Conservation (phyloP, 257 asterid species). For the Solanum chaucha region DNA sequence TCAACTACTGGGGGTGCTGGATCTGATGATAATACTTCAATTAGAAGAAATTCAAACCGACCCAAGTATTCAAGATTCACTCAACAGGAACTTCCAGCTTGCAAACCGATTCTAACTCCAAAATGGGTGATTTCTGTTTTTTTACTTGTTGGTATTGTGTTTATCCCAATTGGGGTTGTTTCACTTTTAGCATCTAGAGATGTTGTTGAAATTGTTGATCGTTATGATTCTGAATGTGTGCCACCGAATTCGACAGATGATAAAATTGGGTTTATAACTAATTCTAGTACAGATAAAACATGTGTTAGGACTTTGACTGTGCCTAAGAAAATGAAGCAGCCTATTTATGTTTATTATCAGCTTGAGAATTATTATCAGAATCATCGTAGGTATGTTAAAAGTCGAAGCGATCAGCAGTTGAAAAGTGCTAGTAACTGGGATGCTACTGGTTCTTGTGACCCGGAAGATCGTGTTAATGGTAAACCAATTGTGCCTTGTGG, state of each 20-base stretch:
- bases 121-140: slow-evolving; percentile 93
- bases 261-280: slow-evolving; percentile 19
- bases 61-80: slow-evolving; percentile 98
- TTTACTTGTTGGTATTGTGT: slow-evolving; percentile 59
- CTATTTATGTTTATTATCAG: slow-evolving; percentile 54
- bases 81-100: slow-evolving; percentile 97
- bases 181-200: slow-evolving; percentile 64
- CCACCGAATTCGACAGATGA: slow-evolving; percentile 22
- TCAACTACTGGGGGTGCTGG: slow-evolving; percentile 38
- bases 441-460: slow-evolving; percentile 51
- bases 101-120: slow-evolving; percentile 96
- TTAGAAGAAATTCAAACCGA: slow-evolving; percentile 74
- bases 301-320: slow-evolving; percentile 35
- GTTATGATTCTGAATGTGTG: slow-evolving; percentile 39
- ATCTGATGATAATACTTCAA: slow-evolving; percentile 54
- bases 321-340: slow-evolving; percentile 35
- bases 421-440: slow-evolving; percentile 22
- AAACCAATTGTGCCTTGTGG: slow-evolving; percentile 89
- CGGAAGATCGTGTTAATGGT: slow-evolving; percentile 47
- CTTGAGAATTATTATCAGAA: slow-evolving; percentile 57
- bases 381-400: slow-evolving; percentile 89
- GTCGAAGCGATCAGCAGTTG: slow-evolving; percentile 93
- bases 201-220: slow-evolving; percentile 54
- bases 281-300: slow-evolving; percentile 19
- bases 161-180: slow-evolving; percentile 84